Percentiles rank a stretch among this genome's conserved stretches.
Conservation (phyloP, 441 rosid species). For the Populus tomentosa region DNA sequence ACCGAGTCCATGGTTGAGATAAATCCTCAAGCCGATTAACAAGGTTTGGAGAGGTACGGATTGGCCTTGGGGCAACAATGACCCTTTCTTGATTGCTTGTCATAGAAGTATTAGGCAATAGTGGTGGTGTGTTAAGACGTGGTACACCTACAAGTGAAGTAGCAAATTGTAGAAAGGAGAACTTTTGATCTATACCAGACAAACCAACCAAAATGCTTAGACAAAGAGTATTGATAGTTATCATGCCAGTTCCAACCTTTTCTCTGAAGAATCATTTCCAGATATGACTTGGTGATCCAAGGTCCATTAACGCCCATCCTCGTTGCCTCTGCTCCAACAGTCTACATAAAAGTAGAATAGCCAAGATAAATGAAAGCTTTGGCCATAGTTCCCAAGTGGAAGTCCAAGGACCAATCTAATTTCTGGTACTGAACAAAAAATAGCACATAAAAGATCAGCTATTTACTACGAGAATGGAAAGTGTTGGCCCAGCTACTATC, state of each 20-base stretch:
- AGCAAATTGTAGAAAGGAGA: slow-evolving; percentile 24
- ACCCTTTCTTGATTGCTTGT: slow-evolving; percentile 60
- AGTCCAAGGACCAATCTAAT: slow-evolving; percentile 1
- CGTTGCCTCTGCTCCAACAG: slow-evolving; percentile 91
- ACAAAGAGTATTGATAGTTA: neutral
- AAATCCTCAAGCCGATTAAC: slow-evolving; percentile 82
- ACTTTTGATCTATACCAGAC: neutral
- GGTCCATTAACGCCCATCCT: slow-evolving; percentile 76
- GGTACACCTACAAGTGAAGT: slow-evolving; percentile 77
- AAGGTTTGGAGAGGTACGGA: slow-evolving; percentile 75
- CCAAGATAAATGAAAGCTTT: slow-evolving; percentile 10
- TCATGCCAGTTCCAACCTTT: slow-evolving; percentile 53
- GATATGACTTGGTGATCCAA: slow-evolving; percentile 96
- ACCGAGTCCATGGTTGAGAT: slow-evolving; percentile 98
- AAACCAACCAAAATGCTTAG: slow-evolving; percentile 14
- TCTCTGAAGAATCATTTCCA: slow-evolving; percentile 92
- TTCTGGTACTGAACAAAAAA: neutral
- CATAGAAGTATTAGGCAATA: slow-evolving; percentile 42
- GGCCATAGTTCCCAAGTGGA: neutral
- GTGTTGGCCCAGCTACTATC: slow-evolving; percentile 4
- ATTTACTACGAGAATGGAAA: neutral
- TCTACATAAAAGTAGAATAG: slow-evolving; percentile 41
- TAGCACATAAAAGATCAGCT: neutral
- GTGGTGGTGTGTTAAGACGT: slow-evolving; percentile 94
- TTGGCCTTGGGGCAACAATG: slow-evolving; percentile 90